Percentiles rank a stretch among this genome's conserved stretches.
These are phyloP conservation scores for Capsicum pubescens DNA, from an alignment of 257 asterid species.

Conservation along the genomic window DNA sequence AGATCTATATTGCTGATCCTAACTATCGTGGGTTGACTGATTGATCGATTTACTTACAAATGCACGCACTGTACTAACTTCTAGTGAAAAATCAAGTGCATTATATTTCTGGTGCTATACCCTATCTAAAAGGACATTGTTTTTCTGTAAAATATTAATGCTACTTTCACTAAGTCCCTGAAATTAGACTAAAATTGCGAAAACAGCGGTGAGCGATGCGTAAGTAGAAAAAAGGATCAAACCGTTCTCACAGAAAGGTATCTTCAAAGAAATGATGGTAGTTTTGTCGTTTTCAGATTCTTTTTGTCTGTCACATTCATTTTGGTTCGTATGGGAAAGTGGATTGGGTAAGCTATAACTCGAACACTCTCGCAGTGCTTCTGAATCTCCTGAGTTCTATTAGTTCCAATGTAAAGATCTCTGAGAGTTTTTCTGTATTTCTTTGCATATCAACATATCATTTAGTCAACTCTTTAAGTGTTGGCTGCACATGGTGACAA, in stretches of 20 bases:
- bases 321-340: neutral
- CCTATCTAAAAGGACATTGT: neutral
- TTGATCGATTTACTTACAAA: neutral
- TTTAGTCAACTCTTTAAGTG: neutral
- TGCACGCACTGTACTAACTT: neutral
- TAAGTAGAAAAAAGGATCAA: neutral
- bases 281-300: neutral
- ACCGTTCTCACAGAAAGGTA: neutral
- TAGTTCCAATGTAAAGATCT: neutral
- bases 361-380: neutral
- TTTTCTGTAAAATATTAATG: neutral
- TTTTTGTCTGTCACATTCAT: neutral
- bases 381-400: neutral
- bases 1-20: neutral
- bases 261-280: neutral
- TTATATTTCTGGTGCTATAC: neutral
- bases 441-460: neutral
- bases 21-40: neutral
- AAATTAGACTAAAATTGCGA: neutral
- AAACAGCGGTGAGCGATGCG: neutral
- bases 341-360: slow-evolving; percentile 1
- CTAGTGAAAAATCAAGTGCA: neutral
- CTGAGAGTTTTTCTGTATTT: neutral
- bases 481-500: neutral
- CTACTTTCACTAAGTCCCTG: neutral